Conservation (phyloP, 2,329 filamentous ascomycete genomes). For the Aspergillus pseudotamarii region DNA sequence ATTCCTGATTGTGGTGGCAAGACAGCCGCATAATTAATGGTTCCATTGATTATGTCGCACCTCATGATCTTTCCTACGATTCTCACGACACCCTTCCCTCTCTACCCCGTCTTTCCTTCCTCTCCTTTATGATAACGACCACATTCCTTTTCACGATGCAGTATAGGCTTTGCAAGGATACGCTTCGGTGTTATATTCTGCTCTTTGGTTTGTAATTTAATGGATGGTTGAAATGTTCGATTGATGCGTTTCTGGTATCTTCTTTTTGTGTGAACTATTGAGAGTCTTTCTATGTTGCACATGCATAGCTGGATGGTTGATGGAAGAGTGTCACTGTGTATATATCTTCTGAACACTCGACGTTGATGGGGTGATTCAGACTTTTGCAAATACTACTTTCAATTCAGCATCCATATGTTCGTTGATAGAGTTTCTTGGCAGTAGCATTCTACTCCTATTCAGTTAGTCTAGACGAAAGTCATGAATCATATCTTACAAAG, state of each 20-base stretch:
- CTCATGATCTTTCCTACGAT: background rate
- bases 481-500: background rate
- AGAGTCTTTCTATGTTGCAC: background rate
- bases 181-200: slow-evolving; percentile 13
- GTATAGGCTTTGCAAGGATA: background rate
- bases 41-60: background rate
- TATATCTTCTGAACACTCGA: slow-evolving; percentile 8
- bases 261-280: slow-evolving; percentile 4
- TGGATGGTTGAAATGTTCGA: slow-evolving; percentile 4
- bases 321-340: slow-evolving; percentile 7
- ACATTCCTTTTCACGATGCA: background rate
- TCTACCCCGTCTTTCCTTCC: slow-evolving; percentile 7
- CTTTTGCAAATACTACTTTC: background rate
- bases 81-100: background rate
- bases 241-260: background rate
- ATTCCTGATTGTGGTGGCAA: slow-evolving; percentile 86
- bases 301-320: slow-evolving; percentile 1
- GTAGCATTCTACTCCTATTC: background rate
- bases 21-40: slow-evolving; percentile 52
- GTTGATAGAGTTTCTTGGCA: background rate
- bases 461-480: background rate
- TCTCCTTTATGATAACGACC: slow-evolving; percentile 7
- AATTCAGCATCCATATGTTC: background rate
- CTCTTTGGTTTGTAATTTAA: slow-evolving; percentile 18
- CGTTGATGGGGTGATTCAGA: background rate